Percentiles rank a stretch among this genome's conserved stretches.
phyloP scores from a whole-genome alignment of 306 rosid species.

The Lathyrus aphaca region DNA sequence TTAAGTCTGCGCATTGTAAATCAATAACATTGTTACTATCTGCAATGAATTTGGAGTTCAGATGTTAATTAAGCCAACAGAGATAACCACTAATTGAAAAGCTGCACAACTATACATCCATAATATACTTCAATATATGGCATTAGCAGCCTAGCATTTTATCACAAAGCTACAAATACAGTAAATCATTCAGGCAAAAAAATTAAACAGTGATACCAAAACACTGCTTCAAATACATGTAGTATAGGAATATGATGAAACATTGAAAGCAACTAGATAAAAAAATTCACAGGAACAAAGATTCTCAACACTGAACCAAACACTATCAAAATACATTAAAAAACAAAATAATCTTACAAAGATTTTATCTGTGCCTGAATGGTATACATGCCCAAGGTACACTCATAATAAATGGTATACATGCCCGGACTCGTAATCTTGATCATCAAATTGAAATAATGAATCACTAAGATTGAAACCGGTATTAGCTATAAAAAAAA shows the following conservation, averaged over 20 bases:
- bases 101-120: background rate
- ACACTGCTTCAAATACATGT: background rate
- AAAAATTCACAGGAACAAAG: conserved; percentile 11
- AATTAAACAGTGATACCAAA: conserved; percentile 14
- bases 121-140: background rate
- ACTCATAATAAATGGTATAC: conserved; percentile 9
- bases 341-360: conserved; percentile 25
- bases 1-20: background rate
- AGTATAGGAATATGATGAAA: conserved; percentile 24
- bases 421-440: conserved; percentile 31
- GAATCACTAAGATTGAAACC: conserved; percentile 32
- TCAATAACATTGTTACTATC: background rate
- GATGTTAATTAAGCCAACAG: conserved; percentile 6
- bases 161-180: background rate
- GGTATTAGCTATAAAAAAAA: conserved; percentile 38
- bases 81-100: background rate
- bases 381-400: background rate
- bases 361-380: conserved; percentile 22
- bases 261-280: conserved; percentile 6
- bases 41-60: background rate
- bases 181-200: background rate
- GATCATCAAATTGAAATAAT: conserved; percentile 31
- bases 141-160: conserved; percentile 13
- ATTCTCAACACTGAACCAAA: conserved; percentile 33
- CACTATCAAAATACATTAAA: conserved; percentile 25